Conservation (phyloP, 208 protist genomes). For the Acanthamoeba sp. region DNA sequence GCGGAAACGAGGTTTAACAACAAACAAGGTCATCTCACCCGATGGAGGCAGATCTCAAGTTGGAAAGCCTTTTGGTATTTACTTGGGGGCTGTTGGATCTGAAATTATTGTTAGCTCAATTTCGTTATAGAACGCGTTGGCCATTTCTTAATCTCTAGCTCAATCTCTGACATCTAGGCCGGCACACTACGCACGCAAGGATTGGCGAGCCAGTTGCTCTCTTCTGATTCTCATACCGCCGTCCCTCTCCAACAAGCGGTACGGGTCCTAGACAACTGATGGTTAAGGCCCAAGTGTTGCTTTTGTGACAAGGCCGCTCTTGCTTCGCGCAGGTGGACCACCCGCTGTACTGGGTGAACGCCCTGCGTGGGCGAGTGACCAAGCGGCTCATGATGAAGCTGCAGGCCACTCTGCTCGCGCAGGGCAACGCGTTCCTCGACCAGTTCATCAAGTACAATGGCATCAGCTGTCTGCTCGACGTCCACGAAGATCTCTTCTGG, state of each 20-base stretch:
- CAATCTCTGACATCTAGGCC: background rate
- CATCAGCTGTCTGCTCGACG: conserved; percentile 27
- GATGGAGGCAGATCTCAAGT: background rate
- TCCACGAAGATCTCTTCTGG: conserved; percentile 64
- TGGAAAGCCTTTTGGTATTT: background rate
- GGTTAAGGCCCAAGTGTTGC: too few species aligned
- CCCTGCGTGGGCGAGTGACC: conserved; percentile 20
- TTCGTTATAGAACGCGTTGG: too few species aligned
- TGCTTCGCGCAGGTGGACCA: background rate
- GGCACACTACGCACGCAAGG: conserved; percentile 1
- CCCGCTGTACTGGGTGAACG: conserved; percentile 47
- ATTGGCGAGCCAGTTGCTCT: background rate
- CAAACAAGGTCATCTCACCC: too few species aligned
- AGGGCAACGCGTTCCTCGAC: background rate
- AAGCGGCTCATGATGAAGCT: conserved; percentile 28
- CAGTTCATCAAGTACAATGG: conserved; percentile 40
- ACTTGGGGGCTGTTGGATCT: background rate
- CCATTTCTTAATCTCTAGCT: background rate
- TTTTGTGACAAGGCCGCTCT: too few species aligned
- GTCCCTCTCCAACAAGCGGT: background rate
- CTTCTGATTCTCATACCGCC: background rate
- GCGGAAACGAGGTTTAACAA: background rate
- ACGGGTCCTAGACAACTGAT: too few species aligned
- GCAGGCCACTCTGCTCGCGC: background rate
- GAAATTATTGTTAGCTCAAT: too few species aligned